Percentiles rank a stretch among this genome's conserved stretches.
Conservation (phyloP, 805 yeast species). For the Saccharomycopsis javanensis region DNA sequence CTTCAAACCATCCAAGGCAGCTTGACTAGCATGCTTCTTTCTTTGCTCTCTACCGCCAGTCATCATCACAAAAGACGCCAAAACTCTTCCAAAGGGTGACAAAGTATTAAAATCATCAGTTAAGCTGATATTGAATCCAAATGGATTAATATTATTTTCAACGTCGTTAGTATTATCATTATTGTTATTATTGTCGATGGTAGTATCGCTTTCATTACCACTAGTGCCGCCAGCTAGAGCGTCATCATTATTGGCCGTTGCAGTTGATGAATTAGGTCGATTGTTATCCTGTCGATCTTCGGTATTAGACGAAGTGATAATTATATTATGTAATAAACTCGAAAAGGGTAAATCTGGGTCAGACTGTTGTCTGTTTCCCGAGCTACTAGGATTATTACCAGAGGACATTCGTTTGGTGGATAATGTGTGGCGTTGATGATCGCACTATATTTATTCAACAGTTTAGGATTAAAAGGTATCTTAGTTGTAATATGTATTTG, state of each 20-base stretch:
- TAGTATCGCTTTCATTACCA: background rate
- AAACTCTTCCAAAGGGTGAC: conserved; percentile 7
- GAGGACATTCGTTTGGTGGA: background rate
- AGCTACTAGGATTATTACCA: background rate
- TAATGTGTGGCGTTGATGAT: background rate
- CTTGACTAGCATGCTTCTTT: conserved; percentile 17
- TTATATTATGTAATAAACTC: background rate
- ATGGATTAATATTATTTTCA: background rate
- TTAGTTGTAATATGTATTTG: no score
- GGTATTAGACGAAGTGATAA: background rate
- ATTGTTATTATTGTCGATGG: conserved; percentile 15
- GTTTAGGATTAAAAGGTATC: no score
- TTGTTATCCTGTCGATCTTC: background rate
- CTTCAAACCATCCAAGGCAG: conserved; percentile 15
- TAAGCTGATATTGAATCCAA: background rate
- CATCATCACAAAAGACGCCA: conserved; percentile 11
- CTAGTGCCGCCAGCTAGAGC: background rate
- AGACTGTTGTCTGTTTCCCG: background rate
- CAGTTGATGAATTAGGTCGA: background rate
- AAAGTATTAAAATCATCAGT: conserved; percentile 1
- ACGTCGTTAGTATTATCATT: no score
- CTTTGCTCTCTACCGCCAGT: background rate
- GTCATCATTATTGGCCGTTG: background rate
- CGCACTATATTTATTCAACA: no score
- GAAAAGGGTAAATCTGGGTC: background rate